Evolutionary conservation across 148 eudicot genomes (phyloP).

Genomic region (Tetragonia tetragonoides): DNA sequence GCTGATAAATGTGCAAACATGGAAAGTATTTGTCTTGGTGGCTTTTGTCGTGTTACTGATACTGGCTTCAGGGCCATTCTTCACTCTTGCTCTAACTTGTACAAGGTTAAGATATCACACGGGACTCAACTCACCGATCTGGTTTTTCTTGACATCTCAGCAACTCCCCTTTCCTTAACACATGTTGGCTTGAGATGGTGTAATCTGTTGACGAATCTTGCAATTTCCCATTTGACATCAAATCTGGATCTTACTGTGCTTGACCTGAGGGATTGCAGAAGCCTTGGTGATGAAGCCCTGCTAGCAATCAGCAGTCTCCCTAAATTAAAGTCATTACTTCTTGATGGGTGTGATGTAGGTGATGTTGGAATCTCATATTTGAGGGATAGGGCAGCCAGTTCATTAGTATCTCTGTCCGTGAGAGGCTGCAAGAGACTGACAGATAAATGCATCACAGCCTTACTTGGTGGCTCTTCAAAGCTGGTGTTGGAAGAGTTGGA

Average conservation of each 20-base stretch:
- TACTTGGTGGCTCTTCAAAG: conserved; percentile 54
- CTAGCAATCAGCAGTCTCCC: conserved; percentile 56
- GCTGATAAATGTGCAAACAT: conserved; percentile 76
- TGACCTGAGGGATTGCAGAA: conserved; percentile 88
- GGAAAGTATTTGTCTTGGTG: conserved; percentile 94
- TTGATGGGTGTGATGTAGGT: conserved; percentile 82
- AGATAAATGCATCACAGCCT: conserved; percentile 63
- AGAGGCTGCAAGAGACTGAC: conserved; percentile 96
- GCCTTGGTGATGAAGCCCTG: conserved; percentile 85
- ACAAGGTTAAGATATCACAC: conserved; percentile 66
- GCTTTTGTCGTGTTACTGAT: conserved; percentile 90
- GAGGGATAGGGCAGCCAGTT: conserved; percentile 42
- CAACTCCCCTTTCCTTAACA: conserved; percentile 75
- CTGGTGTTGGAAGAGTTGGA: conserved; percentile 71
- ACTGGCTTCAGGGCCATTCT: conserved; percentile 79
- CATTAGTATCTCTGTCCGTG: conserved; percentile 62
- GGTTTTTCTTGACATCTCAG: conserved; percentile 80
- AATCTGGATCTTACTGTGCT: conserved; percentile 67
- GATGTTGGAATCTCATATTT: conserved; percentile 69
- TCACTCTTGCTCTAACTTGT: conserved; percentile 72
- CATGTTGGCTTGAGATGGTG: conserved; percentile 94
- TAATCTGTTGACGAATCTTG: conserved; percentile 71
- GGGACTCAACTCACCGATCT: conserved; percentile 88
- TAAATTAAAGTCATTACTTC: conserved; percentile 53
- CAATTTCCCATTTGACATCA: conserved; percentile 54